Conservation (phyloP, 345 rosid genomes). For the Eucalyptus shirleyi region DNA sequence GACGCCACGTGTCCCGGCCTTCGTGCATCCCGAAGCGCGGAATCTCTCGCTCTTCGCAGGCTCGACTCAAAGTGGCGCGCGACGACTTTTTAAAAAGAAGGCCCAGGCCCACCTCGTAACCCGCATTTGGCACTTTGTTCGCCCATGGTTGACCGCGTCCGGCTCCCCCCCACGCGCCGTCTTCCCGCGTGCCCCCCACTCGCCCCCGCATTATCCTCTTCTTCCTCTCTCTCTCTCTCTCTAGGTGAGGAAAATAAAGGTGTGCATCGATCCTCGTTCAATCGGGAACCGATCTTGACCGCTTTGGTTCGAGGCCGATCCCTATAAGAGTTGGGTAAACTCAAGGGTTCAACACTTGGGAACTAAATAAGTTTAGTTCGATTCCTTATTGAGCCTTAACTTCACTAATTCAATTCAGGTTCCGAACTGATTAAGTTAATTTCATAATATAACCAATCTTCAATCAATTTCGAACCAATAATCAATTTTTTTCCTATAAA, state of each 20-base stretch:
- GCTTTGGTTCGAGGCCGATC: background rate
- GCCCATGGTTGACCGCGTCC: conserved; percentile 22
- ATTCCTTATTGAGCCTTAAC: background rate
- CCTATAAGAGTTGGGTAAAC: rapidly evolving
- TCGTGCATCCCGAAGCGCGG: background rate
- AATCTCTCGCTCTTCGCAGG: background rate
- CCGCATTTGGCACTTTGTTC: background rate
- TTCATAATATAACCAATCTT: rapidly evolving
- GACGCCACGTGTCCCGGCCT: background rate
- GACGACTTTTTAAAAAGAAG: background rate
- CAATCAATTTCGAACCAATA: background rate
- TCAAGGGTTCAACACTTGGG: background rate
- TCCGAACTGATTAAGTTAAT: rapidly evolving
- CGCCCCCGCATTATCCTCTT: background rate
- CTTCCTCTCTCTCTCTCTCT: background rate
- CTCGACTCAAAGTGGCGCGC: background rate
- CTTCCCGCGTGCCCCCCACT: background rate
- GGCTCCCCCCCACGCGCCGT: background rate
- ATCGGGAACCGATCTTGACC: background rate
- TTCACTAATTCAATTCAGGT: rapidly evolving
- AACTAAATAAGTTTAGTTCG: rapidly evolving
- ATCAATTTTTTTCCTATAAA: background rate
- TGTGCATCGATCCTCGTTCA: background rate
- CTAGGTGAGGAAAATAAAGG: background rate
- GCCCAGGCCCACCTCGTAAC: background rate